Evolutionary conservation across 2,329 filamentous ascomycete species (phyloP).

Genomic region (Penicillium sp.): DNA sequence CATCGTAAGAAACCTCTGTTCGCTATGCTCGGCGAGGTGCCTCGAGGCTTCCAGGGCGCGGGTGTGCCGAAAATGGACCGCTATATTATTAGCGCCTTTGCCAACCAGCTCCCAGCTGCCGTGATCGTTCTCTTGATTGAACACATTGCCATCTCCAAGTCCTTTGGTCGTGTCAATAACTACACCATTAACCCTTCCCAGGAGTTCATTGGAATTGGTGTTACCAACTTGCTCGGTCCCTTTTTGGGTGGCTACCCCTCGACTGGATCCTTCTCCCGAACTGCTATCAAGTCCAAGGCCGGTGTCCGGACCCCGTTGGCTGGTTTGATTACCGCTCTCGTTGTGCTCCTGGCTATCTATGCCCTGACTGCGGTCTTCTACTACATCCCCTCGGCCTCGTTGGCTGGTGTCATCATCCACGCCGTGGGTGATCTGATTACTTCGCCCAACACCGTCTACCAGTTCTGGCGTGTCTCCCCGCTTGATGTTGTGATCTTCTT

Average conservation of each 20-base stretch:
- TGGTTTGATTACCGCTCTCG: conserved; percentile 79
- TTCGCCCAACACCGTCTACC: conserved; percentile 84
- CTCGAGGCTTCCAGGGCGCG: conserved; percentile 81
- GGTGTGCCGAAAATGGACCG: conserved; percentile 68
- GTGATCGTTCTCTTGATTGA: conserved; percentile 96
- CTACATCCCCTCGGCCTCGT: conserved; percentile 80
- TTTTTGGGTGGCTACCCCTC: conserved; percentile 91
- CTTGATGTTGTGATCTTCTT: conserved; percentile 92
- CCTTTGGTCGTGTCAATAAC: conserved; percentile 92
- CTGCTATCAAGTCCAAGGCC: conserved; percentile 95
- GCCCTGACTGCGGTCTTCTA: conserved; percentile 85
- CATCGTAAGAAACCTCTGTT: conserved; percentile 67
- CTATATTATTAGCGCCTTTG: conserved; percentile 67
- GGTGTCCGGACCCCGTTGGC: conserved; percentile 89
- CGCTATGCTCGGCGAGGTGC: conserved; percentile 72
- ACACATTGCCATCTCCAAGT: conserved; percentile 96
- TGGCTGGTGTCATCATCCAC: conserved; percentile 91
- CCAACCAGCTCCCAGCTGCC: conserved; percentile 72
- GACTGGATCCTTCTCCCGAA: conserved; percentile 93
- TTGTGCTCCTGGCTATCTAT: conserved; percentile 89
- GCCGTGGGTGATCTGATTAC: conserved; percentile 92
- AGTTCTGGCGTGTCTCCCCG: conserved; percentile 92
- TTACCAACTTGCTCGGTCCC: conserved; percentile 84
- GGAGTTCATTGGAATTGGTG: conserved; percentile 90
- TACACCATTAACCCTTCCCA: conserved; percentile 95